Evolutionary conservation across 2,329 filamentous ascomycete species (phyloP), one percentile per base, ranked within the genome.

Genomic region (Diaporthe citri): DNA sequence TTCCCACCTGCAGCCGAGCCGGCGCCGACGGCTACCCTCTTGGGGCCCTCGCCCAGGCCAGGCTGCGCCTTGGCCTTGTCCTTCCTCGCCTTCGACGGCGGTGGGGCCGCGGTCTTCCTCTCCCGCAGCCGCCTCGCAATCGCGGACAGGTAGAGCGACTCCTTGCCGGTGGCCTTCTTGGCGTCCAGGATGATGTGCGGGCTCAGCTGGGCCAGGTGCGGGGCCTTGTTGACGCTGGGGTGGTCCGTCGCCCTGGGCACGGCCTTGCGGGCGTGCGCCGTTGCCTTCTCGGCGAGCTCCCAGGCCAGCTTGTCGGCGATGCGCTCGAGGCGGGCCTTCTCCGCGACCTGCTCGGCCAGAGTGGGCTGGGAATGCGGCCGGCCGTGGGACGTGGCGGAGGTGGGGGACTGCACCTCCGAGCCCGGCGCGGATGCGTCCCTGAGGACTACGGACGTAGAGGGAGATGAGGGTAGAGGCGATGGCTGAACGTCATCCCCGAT

Each of bases 111-210:
- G 0, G 70, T 74, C 17, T 76, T 76, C 22, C 77, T 73, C 20
- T 80, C 77, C 31, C 79, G 74, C 10, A 92, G 86, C 13, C 90
- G 86, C 64, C 84, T 85, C 9, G 85, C 88, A 73, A 93, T 91
- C 52, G 90, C 89, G n/a, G 87, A 87, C 17, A 93, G 85, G 80
- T 92, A 97, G 25, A 94, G 88, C 1, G 93, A 94, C 83, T 98
- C 95, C 60, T 93, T 88, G 20, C 94, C 92, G 1, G 93, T 94
- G 1, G 95, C 93, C 78, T 93, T 93, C 77, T 94, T 94, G 1
- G 96, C 94, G 75, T 94, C 93, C 31, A 94, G 87, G 75, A 98
- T 94, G 73, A 96, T 87, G 79, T 93, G 90, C 3, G 93, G 92
- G 10, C 86, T 83, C 36, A 92, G 84, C 57, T 87, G 86, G 12